phyloP scores from a whole-genome alignment of 345 rosid genomes.

The Angophora floribunda region DNA sequence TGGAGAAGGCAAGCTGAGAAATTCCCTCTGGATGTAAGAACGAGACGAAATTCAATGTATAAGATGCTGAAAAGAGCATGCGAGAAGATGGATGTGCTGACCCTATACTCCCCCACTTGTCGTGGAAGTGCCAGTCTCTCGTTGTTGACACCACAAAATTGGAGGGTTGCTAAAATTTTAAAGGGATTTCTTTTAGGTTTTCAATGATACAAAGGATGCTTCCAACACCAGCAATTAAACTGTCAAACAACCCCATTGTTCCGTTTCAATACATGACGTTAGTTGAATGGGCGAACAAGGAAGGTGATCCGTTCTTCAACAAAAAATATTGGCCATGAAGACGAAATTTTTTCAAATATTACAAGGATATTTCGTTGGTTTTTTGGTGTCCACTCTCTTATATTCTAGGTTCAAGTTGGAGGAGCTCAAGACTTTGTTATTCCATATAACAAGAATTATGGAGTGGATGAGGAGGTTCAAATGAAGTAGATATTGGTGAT shows the following conservation, averaged over 20 bases:
- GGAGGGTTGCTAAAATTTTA: not conserved
- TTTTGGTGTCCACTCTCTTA: not conserved
- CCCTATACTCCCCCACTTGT: not conserved
- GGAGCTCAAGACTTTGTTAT: not conserved
- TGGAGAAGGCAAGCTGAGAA: not conserved
- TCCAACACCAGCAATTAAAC: not conserved
- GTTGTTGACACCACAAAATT: not conserved
- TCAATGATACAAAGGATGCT: not conserved
- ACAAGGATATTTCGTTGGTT: not conserved
- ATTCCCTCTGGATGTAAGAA: not conserved
- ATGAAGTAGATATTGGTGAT: not conserved
- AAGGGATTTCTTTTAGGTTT: not conserved
- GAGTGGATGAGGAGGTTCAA: not conserved
- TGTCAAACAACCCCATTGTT: not conserved
- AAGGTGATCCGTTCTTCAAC: not conserved
- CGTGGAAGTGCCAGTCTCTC: not conserved
- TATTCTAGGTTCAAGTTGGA: not conserved
- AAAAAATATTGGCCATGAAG: not conserved
- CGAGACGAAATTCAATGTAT: not conserved
- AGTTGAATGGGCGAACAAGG: not conserved
- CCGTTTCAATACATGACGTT: rapidly evolving
- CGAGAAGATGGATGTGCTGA: not conserved
- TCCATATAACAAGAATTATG: not conserved
- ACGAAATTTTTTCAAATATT: not conserved
- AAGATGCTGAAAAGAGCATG: not conserved